Conservation (phyloP, 768 basidiomycete genomes). For the Dioszegia crocea region DNA sequence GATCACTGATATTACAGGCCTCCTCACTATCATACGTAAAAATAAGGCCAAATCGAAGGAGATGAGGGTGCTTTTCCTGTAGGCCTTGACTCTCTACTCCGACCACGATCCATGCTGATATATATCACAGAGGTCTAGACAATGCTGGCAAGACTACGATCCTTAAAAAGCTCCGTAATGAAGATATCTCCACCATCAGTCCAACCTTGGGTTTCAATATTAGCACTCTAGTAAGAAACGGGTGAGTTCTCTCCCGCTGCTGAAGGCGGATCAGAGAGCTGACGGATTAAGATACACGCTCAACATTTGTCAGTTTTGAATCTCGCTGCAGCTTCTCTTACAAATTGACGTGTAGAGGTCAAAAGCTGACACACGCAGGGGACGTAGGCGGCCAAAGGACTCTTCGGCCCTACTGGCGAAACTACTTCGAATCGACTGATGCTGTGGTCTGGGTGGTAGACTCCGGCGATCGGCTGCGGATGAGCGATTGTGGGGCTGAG, state of each 20-base stretch:
- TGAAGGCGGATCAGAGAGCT: neutral
- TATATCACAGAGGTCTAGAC: constrained; percentile 71
- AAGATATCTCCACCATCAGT: constrained; percentile 80
- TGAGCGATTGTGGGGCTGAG: constrained; percentile 84
- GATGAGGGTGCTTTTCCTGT: constrained; percentile 85
- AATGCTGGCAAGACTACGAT: constrained; percentile 99
- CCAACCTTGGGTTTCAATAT: constrained; percentile 99
- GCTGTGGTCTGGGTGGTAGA: constrained; percentile 99
- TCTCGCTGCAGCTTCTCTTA: no score
- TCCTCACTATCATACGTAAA: constrained; percentile 95
- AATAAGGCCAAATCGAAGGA: constrained; percentile 92
- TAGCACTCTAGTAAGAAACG: constrained; percentile 87
- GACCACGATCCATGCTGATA: neutral
- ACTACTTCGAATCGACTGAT: constrained; percentile 98
- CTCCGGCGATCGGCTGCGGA: constrained; percentile 83
- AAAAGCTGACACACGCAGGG: constrained; percentile 58
- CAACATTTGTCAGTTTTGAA: constrained; percentile 61
- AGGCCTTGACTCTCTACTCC: constrained; percentile 5
- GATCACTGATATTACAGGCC: constrained; percentile 53
- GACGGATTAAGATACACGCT: constrained; percentile 60
- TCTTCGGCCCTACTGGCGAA: constrained; percentile 94
- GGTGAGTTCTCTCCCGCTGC: constrained; percentile 56
- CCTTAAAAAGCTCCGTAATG: constrained; percentile 86
- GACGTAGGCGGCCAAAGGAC: constrained; percentile 96
- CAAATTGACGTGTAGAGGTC: no score